Percentiles rank a stretch among this genome's conserved stretches.
These are phyloP conservation scores for Phytophthora agathidicida DNA, from an alignment of 352 stramenopile genomes.

Conservation along the genomic window DNA sequence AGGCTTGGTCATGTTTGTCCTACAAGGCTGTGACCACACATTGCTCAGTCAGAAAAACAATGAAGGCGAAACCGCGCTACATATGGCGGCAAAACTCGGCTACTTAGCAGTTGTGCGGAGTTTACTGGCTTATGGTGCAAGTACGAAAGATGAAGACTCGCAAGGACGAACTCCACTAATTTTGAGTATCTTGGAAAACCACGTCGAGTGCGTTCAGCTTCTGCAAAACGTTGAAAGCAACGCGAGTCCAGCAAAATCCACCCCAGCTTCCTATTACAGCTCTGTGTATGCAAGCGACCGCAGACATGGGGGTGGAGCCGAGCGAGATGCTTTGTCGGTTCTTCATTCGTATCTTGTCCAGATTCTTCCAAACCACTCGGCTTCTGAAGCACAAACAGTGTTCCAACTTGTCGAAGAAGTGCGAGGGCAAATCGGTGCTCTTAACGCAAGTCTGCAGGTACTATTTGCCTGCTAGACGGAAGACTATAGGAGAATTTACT, in stretches of 20 bases:
- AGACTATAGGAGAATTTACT: no score
- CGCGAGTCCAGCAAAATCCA: conserved; percentile 6
- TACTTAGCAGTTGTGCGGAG: conserved; percentile 45
- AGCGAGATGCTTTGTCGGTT: conserved; percentile 31
- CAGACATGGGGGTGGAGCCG: conserved; percentile 9
- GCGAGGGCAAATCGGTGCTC: conserved; percentile 23
- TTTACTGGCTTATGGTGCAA: conserved; percentile 51
- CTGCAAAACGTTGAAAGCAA: conserved; percentile 44
- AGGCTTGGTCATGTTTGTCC: conserved; percentile 74
- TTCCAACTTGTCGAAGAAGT: conserved; percentile 39
- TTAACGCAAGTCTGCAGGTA: conserved; percentile 40
- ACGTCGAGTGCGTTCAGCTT: conserved; percentile 66
- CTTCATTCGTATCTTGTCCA: conserved; percentile 36
- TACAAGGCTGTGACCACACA: conserved; percentile 57
- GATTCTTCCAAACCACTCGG: conserved; percentile 19
- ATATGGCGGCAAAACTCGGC: conserved; percentile 77
- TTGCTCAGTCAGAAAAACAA: conserved; percentile 91
- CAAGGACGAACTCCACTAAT: conserved; percentile 68
- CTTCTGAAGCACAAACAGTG: conserved; percentile 31
- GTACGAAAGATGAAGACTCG: conserved; percentile 52
- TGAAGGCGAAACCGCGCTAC: conserved; percentile 88
- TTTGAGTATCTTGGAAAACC: conserved; percentile 76
- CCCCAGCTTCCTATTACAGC: conserved; percentile 10
- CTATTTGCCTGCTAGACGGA: not conserved
- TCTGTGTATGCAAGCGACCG: conserved; percentile 1